These are phyloP conservation scores for Pleurotus eryngii DNA, from an alignment of 768 basidiomycete species.

Conservation along the genomic window DNA sequence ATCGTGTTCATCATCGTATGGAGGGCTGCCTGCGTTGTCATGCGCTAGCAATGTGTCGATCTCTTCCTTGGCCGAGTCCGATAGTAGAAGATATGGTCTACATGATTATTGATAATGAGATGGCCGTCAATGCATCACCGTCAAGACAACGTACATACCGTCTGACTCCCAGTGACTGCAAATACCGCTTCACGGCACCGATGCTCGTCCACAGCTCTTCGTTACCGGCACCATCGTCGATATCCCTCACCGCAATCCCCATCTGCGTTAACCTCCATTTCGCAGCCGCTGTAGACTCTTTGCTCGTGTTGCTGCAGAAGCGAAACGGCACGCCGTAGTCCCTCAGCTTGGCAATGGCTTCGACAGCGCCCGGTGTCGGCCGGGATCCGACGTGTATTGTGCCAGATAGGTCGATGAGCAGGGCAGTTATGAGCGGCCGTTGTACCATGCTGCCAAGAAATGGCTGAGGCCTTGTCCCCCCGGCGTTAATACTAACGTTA, in stretches of 20 bases:
- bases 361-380: slow-evolving; percentile 45
- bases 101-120: neutral
- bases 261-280: slow-evolving; percentile 39
- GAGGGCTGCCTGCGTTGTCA: neutral
- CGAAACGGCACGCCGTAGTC: slow-evolving; percentile 38
- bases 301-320: slow-evolving; percentile 68
- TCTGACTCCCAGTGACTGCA: slow-evolving; percentile 38
- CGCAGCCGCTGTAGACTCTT: slow-evolving; percentile 50
- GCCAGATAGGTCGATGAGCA: slow-evolving; percentile 68
- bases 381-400: slow-evolving; percentile 55
- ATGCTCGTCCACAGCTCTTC: slow-evolving; percentile 64
- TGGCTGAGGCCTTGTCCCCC: neutral
- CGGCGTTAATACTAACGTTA: too few species aligned
- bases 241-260: slow-evolving; percentile 41
- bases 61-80: slow-evolving; percentile 44
- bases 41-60: slow-evolving; percentile 15
- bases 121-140: too few species aligned
- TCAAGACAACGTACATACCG: slow-evolving; percentile 19
- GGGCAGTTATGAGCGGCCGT: slow-evolving; percentile 41
- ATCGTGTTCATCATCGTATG: slow-evolving; percentile 6
- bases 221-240: slow-evolving; percentile 5
- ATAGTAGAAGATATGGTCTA: slow-evolving; percentile 58
- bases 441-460: neutral
- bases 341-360: slow-evolving; percentile 38
- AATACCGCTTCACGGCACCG: slow-evolving; percentile 47